phyloP scores from a whole-genome alignment of 352 stramenopile genomes.

The Pythium apleroticum region DNA sequence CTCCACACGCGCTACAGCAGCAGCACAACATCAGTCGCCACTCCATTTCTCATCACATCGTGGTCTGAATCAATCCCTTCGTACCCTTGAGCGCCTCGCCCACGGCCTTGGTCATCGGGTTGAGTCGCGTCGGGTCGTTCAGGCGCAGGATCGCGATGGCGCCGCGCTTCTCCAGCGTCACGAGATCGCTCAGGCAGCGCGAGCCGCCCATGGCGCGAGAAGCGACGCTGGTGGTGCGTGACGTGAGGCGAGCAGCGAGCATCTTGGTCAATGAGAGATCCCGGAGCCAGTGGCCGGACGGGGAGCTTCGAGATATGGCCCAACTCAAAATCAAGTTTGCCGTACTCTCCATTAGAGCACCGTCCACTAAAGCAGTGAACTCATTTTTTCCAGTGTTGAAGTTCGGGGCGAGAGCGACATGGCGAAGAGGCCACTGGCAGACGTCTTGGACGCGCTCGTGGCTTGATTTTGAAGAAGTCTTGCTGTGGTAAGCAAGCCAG shows the following conservation, averaged over 20 bases:
- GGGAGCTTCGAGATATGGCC: too few relatives aligned
- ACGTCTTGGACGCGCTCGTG: too few relatives aligned
- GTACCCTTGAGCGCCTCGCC: slow-evolving; percentile 58
- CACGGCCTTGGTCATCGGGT: slow-evolving; percentile 87
- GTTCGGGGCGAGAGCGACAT: background rate
- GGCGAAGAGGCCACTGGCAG: too few relatives aligned
- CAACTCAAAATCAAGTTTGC: too few relatives aligned
- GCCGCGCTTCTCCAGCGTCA: slow-evolving; percentile 53
- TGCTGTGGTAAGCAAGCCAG: too few relatives aligned
- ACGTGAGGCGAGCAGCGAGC: slow-evolving; percentile 3
- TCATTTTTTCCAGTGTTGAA: background rate
- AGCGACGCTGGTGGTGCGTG: background rate
- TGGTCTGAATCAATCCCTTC: too few relatives aligned
- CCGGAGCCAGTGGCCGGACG: background rate
- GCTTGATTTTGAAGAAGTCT: too few relatives aligned
- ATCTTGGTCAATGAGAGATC: background rate
- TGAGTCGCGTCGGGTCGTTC: slow-evolving; percentile 81
- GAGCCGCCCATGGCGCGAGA: background rate
- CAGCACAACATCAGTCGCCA: background rate
- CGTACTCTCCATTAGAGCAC: background rate
- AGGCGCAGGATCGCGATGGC: slow-evolving; percentile 55
- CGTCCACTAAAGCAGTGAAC: background rate
- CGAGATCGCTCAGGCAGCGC: slow-evolving; percentile 38
- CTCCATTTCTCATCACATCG: too few relatives aligned
- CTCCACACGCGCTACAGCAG: slow-evolving; percentile 34